Evolutionary conservation across 1,284 basidiomycete species (phyloP).

Genomic region (Ceratobasidium sp.): DNA sequence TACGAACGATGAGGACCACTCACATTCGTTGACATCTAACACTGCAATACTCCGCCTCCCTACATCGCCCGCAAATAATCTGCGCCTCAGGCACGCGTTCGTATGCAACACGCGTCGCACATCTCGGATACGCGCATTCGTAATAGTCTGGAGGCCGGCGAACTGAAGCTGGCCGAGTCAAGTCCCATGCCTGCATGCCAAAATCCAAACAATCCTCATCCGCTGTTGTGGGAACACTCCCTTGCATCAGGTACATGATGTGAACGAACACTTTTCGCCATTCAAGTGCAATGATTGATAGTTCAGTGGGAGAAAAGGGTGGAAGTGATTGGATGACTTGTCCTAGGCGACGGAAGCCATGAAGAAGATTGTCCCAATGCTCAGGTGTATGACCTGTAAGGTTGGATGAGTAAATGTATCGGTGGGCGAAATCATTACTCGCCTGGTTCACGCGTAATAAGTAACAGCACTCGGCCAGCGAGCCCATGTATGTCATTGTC

Average conservation of each 20-base stretch:
- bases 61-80: neutral
- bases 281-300: too few relatives aligned
- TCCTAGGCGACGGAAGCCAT: too few relatives aligned
- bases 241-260: too few relatives aligned
- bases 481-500: neutral
- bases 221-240: too few relatives aligned
- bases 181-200: neutral
- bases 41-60: neutral
- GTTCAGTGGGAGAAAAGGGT: too few relatives aligned
- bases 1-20: neutral
- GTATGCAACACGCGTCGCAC: neutral
- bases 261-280: too few relatives aligned
- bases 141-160: neutral
- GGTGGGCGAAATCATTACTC: too few relatives aligned
- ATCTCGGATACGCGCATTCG: conserved; percentile 8
- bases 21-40: conserved; percentile 8
- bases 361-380: too few relatives aligned
- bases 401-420: too few relatives aligned
- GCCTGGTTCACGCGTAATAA: neutral
- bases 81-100: neutral
- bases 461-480: conserved; percentile 13
- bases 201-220: neutral
- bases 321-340: too few relatives aligned
- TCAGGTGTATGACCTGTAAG: too few relatives aligned
- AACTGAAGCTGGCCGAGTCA: neutral